phyloP scores from a whole-genome alignment of 2,329 filamentous ascomycete genomes.

The Trematosphaeria pertusa region DNA sequence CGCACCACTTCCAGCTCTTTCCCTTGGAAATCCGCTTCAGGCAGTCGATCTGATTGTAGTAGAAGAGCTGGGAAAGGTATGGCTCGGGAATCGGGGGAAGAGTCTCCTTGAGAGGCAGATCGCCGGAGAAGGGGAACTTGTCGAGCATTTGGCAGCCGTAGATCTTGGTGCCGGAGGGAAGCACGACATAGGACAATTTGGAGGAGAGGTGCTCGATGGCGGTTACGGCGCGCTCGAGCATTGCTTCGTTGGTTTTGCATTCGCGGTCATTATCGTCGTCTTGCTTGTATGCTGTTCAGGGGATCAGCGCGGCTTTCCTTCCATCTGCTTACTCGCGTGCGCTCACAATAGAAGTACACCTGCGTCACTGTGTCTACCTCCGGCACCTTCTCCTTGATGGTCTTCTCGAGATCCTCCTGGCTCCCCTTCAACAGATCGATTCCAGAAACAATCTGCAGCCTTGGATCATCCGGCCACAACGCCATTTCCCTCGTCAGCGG shows the following conservation, averaged over 20 bases:
- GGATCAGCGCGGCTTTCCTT: background rate
- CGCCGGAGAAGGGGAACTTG: conserved; percentile 43
- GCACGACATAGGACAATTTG: conserved; percentile 37
- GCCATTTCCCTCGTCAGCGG: conserved; percentile 44
- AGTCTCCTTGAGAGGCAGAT: conserved; percentile 37
- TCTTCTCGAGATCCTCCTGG: conserved; percentile 40
- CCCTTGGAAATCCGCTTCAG: conserved; percentile 44
- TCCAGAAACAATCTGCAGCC: conserved; percentile 49
- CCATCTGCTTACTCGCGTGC: too few species aligned
- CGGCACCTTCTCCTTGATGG: conserved; percentile 44
- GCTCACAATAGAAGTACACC: conserved; percentile 49
- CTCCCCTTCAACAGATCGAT: conserved; percentile 49
- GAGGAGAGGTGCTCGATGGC: conserved; percentile 37
- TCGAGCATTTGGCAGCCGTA: conserved; percentile 49
- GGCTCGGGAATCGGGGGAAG: conserved; percentile 45
- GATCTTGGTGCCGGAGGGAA: conserved; percentile 49
- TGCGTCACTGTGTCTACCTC: conserved; percentile 49
- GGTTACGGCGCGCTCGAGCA: conserved; percentile 48
- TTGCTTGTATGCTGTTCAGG: conserved; percentile 37
- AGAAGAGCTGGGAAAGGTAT: conserved; percentile 48
- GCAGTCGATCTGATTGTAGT: conserved; percentile 52
- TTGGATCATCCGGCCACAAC: conserved; percentile 45
- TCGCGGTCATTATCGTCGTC: conserved; percentile 33
- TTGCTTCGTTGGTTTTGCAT: conserved; percentile 45
- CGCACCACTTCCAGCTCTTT: conserved; percentile 51